phyloP scores from a whole-genome alignment of 306 rosid genomes.

The Dryas octopetala region DNA sequence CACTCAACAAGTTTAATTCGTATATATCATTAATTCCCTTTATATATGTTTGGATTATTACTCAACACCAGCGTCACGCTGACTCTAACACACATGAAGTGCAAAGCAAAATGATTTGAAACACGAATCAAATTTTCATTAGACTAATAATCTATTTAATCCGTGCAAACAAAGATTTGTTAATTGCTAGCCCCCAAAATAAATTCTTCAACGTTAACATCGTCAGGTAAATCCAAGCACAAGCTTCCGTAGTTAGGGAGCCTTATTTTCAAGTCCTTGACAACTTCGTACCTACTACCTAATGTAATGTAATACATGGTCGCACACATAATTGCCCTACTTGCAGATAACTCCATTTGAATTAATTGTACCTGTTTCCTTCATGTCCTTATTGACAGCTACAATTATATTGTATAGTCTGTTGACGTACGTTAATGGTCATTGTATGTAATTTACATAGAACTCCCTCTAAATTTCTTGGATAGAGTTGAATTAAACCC shows the following conservation, averaged over 20 bases:
- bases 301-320: background rate
- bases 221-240: slow-evolving; percentile 7
- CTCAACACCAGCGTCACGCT: too few relatives aligned
- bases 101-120: too few relatives aligned
- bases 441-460: background rate
- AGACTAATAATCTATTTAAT: too few relatives aligned
- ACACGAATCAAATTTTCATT: too few relatives aligned
- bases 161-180: background rate
- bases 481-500: slow-evolving; percentile 20
- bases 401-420: background rate
- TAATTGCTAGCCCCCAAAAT: background rate
- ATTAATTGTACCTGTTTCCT: slow-evolving; percentile 1
- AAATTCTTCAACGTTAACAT: slow-evolving; percentile 9
- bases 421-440: background rate
- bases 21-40: too few relatives aligned
- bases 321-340: background rate
- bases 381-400: background rate
- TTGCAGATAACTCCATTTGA: background rate
- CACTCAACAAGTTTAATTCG: too few relatives aligned
- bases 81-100: too few relatives aligned
- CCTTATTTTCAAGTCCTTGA: background rate
- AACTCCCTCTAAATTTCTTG: slow-evolving; percentile 2
- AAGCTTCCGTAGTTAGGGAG: background rate
- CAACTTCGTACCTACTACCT: background rate
- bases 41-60: too few relatives aligned